phyloP scores from a whole-genome alignment of 106 monocot species.

The Phalaenopsis aphrodite region DNA sequence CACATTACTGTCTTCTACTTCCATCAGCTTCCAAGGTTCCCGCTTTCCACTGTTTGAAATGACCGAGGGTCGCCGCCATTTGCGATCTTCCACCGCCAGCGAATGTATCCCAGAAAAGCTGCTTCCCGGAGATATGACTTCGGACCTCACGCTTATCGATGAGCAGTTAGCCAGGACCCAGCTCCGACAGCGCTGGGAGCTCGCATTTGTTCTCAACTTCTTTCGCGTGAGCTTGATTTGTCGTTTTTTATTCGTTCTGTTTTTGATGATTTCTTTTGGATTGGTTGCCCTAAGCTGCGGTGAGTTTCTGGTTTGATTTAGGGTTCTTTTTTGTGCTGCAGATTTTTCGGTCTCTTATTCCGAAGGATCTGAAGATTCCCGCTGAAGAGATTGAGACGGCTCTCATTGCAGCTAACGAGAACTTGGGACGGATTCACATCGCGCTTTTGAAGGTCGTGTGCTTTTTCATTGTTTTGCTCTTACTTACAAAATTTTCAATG shows the following conservation, averaged over 20 bases:
- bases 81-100: background rate
- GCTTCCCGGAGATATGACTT: background rate
- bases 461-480: background rate
- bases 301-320: slow-evolving; percentile 1
- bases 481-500: background rate
- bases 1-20: background rate
- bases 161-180: slow-evolving; percentile 11
- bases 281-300: background rate
- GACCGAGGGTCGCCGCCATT: slow-evolving; percentile 13
- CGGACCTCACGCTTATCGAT: slow-evolving; percentile 5
- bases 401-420: slow-evolving; percentile 28
- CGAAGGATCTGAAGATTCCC: slow-evolving; percentile 28
- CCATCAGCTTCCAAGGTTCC: slow-evolving; percentile 4
- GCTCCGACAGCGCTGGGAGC: slow-evolving; percentile 61
- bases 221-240: slow-evolving; percentile 23
- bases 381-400: slow-evolving; percentile 60
- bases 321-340: slow-evolving; percentile 10
- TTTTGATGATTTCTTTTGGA: background rate
- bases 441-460: slow-evolving; percentile 39
- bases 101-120: background rate
- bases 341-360: slow-evolving; percentile 47
- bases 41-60: slow-evolving; percentile 21
- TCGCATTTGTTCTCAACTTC: slow-evolving; percentile 60
- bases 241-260: background rate
- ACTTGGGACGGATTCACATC: slow-evolving; percentile 40